Evolutionary conservation across 352 stramenopile genomes (phyloP), one percentile per base, ranked within the genome.

Genomic region (Pythium rishiriense): DNA sequence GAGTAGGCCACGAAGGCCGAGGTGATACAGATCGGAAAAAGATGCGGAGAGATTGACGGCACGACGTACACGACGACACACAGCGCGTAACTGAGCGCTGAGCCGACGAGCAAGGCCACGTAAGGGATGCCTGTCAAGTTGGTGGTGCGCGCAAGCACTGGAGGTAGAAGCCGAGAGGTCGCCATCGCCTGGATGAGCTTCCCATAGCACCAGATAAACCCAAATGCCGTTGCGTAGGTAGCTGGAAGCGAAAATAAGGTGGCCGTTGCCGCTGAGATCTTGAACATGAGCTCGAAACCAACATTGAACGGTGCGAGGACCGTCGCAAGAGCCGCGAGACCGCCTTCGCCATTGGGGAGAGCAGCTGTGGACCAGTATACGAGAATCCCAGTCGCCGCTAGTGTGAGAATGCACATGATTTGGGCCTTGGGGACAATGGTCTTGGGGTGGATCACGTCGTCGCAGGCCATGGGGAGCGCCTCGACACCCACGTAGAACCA

Each of bases 401-500:
- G 65, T n/a, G 62, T 74, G 11, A 67, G n/a, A 10, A 76, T 48
- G 24, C 65, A 87, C 7, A 45, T 15, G 11, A 87, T 49, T 58
- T 90, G 77, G 1, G 66, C 76, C 5, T 71, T 64, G 0, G 79
- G 74, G 2, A 88, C 64, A 11, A 69, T 61, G 3, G 70, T 41
- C n/a, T 81, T 83, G 0, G 81, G 73, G 0, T 76, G 74, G 69
- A 28, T 65, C 73, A 61, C 63, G 11, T 69, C 56, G 31, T 54
- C 41, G 37, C 63, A 56, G 19, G 63, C 33, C 24, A 69, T 50
- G 39, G 24, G 33, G 17, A 60, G 47, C 7, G 62, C 54, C 26
- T 69, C 62, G 10, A 69, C 45, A 22, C 54, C 62, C 0, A 69
- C n/a, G 21, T 47, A 69, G 15, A 63, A 57, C 63, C 60, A 69